A percentile compares a stretch with the other conserved stretches of the same genome.
Conservation (phyloP, 768 basidiomycete species). For the Hemileccinum impolitum region DNA sequence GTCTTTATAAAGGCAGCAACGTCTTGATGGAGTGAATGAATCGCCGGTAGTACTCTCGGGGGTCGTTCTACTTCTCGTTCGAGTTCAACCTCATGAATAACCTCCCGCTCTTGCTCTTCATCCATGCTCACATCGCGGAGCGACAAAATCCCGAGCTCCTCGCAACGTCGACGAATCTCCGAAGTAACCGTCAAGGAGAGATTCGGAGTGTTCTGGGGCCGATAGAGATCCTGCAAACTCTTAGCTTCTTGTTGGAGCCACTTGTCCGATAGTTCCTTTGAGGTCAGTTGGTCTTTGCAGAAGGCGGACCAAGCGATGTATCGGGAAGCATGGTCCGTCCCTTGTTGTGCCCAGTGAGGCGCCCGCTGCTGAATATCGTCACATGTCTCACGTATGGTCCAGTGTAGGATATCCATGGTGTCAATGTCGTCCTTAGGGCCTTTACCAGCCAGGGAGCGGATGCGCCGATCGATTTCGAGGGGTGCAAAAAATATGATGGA, state of each 20-base stretch:
- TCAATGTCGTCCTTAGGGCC: neutral
- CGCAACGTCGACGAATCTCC: slow-evolving; percentile 24
- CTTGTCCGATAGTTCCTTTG: slow-evolving; percentile 5
- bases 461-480: too few relatives aligned
- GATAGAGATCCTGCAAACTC: slow-evolving; percentile 35
- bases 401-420: slow-evolving; percentile 38
- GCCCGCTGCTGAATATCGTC: slow-evolving; percentile 1
- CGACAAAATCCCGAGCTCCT: slow-evolving; percentile 25
- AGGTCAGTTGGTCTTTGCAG: neutral
- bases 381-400: slow-evolving; percentile 45
- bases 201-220: neutral
- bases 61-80: slow-evolving; percentile 27
- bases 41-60: neutral
- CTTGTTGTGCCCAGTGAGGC: slow-evolving; percentile 45
- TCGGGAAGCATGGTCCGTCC: slow-evolving; percentile 33
- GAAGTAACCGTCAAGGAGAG: slow-evolving; percentile 1
- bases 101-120: too few relatives aligned
- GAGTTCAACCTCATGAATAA: slow-evolving; percentile 24
- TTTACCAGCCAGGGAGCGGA: too few relatives aligned
- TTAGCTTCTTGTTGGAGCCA: slow-evolving; percentile 43
- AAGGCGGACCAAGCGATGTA: slow-evolving; percentile 20
- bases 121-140: too few relatives aligned
- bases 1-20: neutral
- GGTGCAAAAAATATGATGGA: too few relatives aligned
- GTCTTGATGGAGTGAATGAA: neutral